Conservation (phyloP, 2,329 filamentous ascomycete genomes). For the Botrytis squamosa region DNA sequence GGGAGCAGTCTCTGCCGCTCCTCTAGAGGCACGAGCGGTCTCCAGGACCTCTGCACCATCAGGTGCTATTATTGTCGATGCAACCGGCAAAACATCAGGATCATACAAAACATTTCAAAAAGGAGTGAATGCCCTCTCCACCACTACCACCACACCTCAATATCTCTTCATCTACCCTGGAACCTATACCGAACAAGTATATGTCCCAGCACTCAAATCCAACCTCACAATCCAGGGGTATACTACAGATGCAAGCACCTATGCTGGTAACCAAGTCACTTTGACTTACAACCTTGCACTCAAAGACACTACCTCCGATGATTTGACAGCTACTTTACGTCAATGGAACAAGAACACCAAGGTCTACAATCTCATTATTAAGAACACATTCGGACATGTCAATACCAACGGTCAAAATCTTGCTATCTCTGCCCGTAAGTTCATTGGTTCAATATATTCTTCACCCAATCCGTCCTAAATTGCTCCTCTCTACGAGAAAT, state of each 20-base stretch:
- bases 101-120: constrained; percentile 28
- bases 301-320: constrained; percentile 45
- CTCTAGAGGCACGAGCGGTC: constrained; percentile 4
- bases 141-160: constrained; percentile 45
- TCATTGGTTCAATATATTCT: background rate
- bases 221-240: constrained; percentile 54
- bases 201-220: constrained; percentile 48
- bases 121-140: constrained; percentile 42
- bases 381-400: constrained; percentile 32
- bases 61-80: constrained; percentile 48
- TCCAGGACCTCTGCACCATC: constrained; percentile 44
- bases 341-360: constrained; percentile 48
- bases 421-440: constrained; percentile 48
- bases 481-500: background rate
- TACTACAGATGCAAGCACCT: constrained; percentile 47
- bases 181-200: constrained; percentile 58
- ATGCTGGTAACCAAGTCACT: constrained; percentile 51
- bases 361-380: constrained; percentile 58
- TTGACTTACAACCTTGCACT: constrained; percentile 44
- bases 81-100: constrained; percentile 39
- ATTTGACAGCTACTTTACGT: constrained; percentile 38
- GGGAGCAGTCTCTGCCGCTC: constrained; percentile 1
- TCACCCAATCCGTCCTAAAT: background rate
- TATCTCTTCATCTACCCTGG: constrained; percentile 56
- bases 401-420: constrained; percentile 50